These are phyloP conservation scores for Aspergillus tamarii DNA, from an alignment of 2,329 filamentous ascomycete genomes.

Conservation along the genomic window DNA sequence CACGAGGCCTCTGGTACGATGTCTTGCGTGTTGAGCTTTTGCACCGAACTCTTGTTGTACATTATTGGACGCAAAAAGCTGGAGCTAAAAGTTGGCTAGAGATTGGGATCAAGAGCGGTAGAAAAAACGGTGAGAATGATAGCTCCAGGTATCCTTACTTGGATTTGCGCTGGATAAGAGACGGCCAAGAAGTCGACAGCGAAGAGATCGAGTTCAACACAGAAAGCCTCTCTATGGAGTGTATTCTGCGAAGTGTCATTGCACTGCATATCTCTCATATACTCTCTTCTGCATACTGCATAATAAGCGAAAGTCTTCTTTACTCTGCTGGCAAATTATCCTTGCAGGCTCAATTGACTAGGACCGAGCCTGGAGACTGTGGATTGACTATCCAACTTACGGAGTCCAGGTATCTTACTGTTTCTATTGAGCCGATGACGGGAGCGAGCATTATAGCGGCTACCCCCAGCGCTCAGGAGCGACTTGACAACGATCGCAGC, in stretches of 20 bases:
- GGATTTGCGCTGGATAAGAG: conserved; percentile 76
- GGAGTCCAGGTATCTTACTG: conserved; percentile 59
- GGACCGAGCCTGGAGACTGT: conserved; percentile 67
- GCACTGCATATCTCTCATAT: conserved; percentile 74
- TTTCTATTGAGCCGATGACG: conserved; percentile 76
- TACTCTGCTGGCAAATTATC: conserved; percentile 64
- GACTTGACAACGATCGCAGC: conserved; percentile 69
- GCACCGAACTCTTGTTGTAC: conserved; percentile 79
- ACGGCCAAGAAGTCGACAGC: conserved; percentile 73
- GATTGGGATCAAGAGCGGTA: conserved; percentile 65
- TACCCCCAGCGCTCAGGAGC: conserved; percentile 57
- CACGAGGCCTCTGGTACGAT: conserved; percentile 74
- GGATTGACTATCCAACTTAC: conserved; percentile 71
- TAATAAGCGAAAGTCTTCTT: conserved; percentile 61
- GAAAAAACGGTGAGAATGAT: conserved; percentile 12
- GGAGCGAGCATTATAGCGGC: conserved; percentile 76
- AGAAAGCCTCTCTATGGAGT: conserved; percentile 71
- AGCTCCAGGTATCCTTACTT: conserved; percentile 36
- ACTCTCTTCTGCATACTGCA: conserved; percentile 67
- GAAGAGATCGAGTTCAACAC: conserved; percentile 69
- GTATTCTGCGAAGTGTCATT: conserved; percentile 73
- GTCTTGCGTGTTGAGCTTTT: conserved; percentile 76
- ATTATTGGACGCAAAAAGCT: conserved; percentile 81
- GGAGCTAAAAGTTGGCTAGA: conserved; percentile 88
- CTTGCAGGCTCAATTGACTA: conserved; percentile 61